A percentile compares a stretch with the other conserved stretches of the same genome.
Conservation (phyloP, 2,329 filamentous ascomycete species). For the Colletotrichum lupini region DNA sequence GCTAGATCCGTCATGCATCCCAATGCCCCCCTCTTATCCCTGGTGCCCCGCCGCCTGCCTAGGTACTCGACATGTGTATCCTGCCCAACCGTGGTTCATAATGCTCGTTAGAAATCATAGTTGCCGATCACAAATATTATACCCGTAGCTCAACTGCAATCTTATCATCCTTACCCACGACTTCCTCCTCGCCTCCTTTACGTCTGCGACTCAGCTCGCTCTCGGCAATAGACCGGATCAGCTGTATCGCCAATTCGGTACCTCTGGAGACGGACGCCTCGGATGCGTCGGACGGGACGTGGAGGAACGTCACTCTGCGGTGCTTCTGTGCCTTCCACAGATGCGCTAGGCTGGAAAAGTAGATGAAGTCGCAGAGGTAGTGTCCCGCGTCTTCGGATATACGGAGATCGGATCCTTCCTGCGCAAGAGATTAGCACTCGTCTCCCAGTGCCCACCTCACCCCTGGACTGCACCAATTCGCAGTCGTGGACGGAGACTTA, state of each 20-base stretch:
- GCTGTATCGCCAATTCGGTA: conserved; percentile 61
- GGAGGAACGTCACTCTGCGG: conserved; percentile 73
- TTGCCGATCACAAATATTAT: not conserved
- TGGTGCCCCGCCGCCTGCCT: not conserved
- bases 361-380: conserved; percentile 84
- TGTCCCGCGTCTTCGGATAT: conserved; percentile 77
- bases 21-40: not conserved
- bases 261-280: conserved; percentile 60
- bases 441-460: too few species aligned
- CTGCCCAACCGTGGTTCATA: not conserved
- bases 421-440: conserved; percentile 30
- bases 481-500: conserved; percentile 44
- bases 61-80: not conserved
- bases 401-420: conserved; percentile 59
- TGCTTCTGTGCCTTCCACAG: conserved; percentile 58
- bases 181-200: not conserved
- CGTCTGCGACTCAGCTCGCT: conserved; percentile 50
- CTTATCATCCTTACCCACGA: conserved; percentile 22
- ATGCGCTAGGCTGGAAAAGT: conserved; percentile 74
- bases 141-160: conserved; percentile 37
- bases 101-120: not conserved
- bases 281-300: conserved; percentile 73
- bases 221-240: conserved; percentile 69
- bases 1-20: not conserved
- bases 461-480: not conserved